Evolutionary conservation across 768 basidiomycete species (phyloP).

Genomic region (Sporobolomyces pararoseus): DNA sequence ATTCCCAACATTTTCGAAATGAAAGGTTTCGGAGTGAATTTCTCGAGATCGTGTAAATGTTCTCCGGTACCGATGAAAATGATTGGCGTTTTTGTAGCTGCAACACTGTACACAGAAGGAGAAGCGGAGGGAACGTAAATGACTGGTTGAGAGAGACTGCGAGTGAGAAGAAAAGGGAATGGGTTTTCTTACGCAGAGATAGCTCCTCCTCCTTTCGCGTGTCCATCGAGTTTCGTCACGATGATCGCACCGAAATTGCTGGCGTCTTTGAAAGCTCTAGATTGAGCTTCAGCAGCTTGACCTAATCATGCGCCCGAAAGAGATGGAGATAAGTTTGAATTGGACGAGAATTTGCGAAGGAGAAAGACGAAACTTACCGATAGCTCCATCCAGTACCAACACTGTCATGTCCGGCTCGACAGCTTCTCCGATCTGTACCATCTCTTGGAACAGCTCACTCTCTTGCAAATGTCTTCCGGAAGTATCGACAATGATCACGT

Average conservation of each 20-base stretch:
- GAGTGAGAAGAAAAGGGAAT: no score
- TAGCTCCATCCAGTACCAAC: constrained; percentile 91
- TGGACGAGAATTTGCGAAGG: no score
- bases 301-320: constrained; percentile 54
- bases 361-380: constrained; percentile 55
- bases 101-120: constrained; percentile 61
- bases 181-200: constrained; percentile 86
- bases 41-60: constrained; percentile 93
- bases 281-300: constrained; percentile 96
- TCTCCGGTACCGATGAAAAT: constrained; percentile 98
- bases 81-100: constrained; percentile 97
- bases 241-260: constrained; percentile 98
- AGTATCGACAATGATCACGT: constrained; percentile 97
- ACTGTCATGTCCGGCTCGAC: constrained; percentile 96
- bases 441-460: constrained; percentile 91
- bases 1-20: constrained; percentile 92
- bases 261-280: constrained; percentile 93
- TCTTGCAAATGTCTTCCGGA: constrained; percentile 97
- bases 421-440: constrained; percentile 91
- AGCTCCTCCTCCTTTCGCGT: constrained; percentile 97
- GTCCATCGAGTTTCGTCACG: constrained; percentile 99
- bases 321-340: no score
- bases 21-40: constrained; percentile 92
- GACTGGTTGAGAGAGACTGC: no score
- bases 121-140: no score